A percentile compares a stretch with the other conserved stretches of the same genome.
Conservation (phyloP, 1,284 basidiomycete species). For the Ganoderma multipileum region DNA sequence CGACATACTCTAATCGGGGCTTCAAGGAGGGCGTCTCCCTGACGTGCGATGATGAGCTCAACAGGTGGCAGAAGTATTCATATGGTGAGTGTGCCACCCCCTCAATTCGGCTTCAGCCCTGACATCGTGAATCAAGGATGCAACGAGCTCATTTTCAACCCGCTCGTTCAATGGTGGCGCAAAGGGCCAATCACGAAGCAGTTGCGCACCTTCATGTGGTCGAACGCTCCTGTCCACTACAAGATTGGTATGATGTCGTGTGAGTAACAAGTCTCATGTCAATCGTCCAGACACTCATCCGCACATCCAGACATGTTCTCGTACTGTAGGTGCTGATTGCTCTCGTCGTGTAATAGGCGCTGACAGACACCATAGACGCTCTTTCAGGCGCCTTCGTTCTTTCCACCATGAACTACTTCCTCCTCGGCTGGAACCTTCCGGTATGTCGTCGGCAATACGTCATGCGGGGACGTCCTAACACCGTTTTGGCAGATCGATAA, state of each 20-base stretch:
- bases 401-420: constrained; percentile 73
- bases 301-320: constrained; percentile 79
- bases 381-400: constrained; percentile 73
- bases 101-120: constrained; percentile 12
- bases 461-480: neutral
- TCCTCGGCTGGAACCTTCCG: constrained; percentile 66
- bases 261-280: constrained; percentile 55
- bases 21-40: constrained; percentile 92
- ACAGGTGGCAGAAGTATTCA: constrained; percentile 89
- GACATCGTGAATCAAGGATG: constrained; percentile 46
- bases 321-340: constrained; percentile 61
- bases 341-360: neutral
- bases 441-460: constrained; percentile 37
- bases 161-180: constrained; percentile 73
- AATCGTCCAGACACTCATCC: constrained; percentile 18
- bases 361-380: constrained; percentile 56
- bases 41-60: constrained; percentile 80
- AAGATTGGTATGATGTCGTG: constrained; percentile 81
- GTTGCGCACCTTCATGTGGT: constrained; percentile 81
- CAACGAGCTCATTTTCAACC: constrained; percentile 82
- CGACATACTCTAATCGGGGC: constrained; percentile 79
- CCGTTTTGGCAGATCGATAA: constrained; percentile 50
- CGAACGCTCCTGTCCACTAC: constrained; percentile 79
- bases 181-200: constrained; percentile 82
- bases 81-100: constrained; percentile 60